These are phyloP conservation scores for Mangifera indica DNA, from an alignment of 345 rosid genomes.

Conservation along the genomic window DNA sequence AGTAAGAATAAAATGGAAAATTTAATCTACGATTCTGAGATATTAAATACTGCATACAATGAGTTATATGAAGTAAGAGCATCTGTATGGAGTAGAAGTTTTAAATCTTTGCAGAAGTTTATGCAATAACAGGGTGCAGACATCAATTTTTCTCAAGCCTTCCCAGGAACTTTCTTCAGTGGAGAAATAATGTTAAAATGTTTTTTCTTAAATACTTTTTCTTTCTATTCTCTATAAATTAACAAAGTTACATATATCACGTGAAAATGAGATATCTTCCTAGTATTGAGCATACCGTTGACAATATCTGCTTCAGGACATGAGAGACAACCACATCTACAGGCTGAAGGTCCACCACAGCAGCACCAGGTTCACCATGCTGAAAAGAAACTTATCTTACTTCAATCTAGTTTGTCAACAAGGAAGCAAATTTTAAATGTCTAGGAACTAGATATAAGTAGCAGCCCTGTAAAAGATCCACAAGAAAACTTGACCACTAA, in stretches of 20 bases:
- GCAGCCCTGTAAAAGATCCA: not conserved
- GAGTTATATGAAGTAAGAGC: not conserved
- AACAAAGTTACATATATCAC: not conserved
- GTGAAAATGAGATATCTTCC: not conserved
- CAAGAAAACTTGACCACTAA: not conserved
- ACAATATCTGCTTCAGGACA: conserved; percentile 76
- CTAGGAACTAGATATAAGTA: not conserved
- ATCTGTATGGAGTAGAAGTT: too few species aligned
- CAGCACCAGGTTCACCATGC: conserved; percentile 98
- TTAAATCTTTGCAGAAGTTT: not conserved
- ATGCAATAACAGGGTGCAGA: not conserved
- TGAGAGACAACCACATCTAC: conserved; percentile 86
- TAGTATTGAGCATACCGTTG: conserved; percentile 52
- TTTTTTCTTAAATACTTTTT: not conserved
- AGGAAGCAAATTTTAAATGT: not conserved
- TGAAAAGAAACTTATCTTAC: conserved; percentile 29
- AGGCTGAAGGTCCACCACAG: conserved; percentile 82
- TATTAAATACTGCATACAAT: not conserved
- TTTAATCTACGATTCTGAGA: not conserved
- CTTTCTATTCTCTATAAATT: not conserved
- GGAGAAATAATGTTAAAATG: not conserved
- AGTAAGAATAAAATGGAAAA: conserved; percentile 8
- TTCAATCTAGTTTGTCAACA: conserved; percentile 10
- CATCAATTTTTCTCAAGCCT: conserved; percentile 4
- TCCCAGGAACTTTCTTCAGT: not conserved